These are phyloP conservation scores for Cyclotella baltica DNA, from an alignment of 108 stramenopile genomes.

Conservation along the genomic window DNA sequence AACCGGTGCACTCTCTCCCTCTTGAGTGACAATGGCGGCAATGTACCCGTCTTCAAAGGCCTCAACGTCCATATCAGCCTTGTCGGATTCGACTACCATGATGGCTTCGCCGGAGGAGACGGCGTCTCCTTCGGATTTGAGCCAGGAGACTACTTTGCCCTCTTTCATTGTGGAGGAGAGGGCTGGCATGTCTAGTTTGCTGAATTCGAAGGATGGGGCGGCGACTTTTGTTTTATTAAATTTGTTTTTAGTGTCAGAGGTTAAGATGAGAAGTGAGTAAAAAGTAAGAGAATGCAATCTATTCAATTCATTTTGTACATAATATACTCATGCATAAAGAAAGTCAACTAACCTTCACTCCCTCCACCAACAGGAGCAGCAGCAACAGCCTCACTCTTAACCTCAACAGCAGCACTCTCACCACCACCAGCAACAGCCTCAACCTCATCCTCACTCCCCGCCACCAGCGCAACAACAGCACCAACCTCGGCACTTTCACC, in stretches of 20 bases:
- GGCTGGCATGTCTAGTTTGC: slow-evolving; percentile 96
- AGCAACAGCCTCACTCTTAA: slow-evolving; percentile 38
- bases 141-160: slow-evolving; percentile 97
- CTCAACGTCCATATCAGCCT: slow-evolving; percentile 99
- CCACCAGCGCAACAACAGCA: slow-evolving; percentile 91
- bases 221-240: slow-evolving; percentile 10
- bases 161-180: slow-evolving; percentile 98
- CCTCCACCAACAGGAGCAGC: slow-evolving; percentile 32
- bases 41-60: slow-evolving; percentile 96
- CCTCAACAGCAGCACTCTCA: slow-evolving; percentile 62
- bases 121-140: slow-evolving; percentile 91
- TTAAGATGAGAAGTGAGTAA: neutral
- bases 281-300: no score
- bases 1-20: slow-evolving; percentile 91
- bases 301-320: no score
- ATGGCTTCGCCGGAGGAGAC: slow-evolving; percentile 94
- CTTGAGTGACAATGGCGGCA: slow-evolving; percentile 91
- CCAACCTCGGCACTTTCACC: slow-evolving; percentile 95
- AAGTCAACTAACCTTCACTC: no score
- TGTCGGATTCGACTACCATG: slow-evolving; percentile 98
- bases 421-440: slow-evolving; percentile 70
- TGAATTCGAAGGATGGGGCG: slow-evolving; percentile 80
- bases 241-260: neutral
- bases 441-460: slow-evolving; percentile 82
- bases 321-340: no score